Evolutionary conservation across 805 yeast species (phyloP).

Genomic region (Hanseniaspora pseudoguilliermondii): DNA sequence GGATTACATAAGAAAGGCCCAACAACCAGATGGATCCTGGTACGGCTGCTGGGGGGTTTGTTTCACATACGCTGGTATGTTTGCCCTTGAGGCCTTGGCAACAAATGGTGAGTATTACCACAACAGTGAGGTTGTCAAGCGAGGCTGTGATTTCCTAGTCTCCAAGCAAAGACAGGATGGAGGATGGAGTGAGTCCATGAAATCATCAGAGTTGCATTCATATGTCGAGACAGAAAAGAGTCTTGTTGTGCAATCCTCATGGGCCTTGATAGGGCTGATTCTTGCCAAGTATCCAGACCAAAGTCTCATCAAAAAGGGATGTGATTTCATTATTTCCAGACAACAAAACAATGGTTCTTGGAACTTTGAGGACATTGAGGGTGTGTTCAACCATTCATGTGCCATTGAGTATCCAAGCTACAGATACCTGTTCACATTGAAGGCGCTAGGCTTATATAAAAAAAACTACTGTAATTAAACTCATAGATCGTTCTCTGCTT

Average conservation of each 20-base stretch:
- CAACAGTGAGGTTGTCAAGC: constrained; percentile 48
- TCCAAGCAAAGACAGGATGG: constrained; percentile 73
- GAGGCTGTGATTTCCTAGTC: constrained; percentile 77
- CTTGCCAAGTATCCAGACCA: constrained; percentile 69
- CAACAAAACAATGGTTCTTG: constrained; percentile 69
- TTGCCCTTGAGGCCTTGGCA: constrained; percentile 83
- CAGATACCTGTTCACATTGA: constrained; percentile 76
- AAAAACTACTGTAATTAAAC: constrained; percentile 9
- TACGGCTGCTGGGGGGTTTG: constrained; percentile 98
- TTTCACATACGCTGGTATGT: constrained; percentile 91
- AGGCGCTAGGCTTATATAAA: constrained; percentile 71
- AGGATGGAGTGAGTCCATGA: constrained; percentile 96
- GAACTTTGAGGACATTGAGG: constrained; percentile 75
- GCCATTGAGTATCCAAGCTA: constrained; percentile 95
- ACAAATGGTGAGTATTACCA: constrained; percentile 53
- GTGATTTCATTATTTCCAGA: constrained; percentile 46
- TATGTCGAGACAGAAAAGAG: constrained; percentile 57
- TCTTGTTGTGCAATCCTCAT: constrained; percentile 77
- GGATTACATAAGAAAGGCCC: constrained; percentile 54
- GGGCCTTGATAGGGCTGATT: constrained; percentile 77
- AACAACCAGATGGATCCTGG: constrained; percentile 82
- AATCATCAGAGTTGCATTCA: constrained; percentile 67
- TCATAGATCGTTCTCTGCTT: constrained; percentile 39
- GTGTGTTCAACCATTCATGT: constrained; percentile 88
- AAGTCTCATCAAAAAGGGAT: constrained; percentile 49